Evolutionary conservation across 2,329 filamentous ascomycete species (phyloP), one percentile per base, ranked within the genome.

Genomic region (Metarhizium brunneum): DNA sequence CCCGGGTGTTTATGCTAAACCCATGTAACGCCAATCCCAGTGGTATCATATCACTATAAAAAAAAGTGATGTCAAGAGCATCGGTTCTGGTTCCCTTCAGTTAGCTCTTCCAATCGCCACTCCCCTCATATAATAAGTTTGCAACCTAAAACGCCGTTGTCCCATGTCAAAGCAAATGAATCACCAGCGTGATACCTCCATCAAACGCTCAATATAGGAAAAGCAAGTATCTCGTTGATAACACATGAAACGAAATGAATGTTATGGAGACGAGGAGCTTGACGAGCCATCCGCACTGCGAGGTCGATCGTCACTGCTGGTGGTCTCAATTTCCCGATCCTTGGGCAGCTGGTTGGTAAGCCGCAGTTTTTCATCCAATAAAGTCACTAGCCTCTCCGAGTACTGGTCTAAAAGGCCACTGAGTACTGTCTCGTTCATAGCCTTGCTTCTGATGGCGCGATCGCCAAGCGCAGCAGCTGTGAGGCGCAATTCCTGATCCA

Each of bases 321-420:
- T 58, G 53, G 60, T 68, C 4, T 67, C 66, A 16, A 61, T 61
- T 25, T 67, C 68, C 54, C 63, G 60, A 56, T 69, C 64, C 55
- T 63, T 65, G 8, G 52, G 42, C 40, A 66, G 63, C 38, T 71
- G 66, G 63, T 68, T 71, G 10, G 66, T 76, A 38, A 84, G 69
- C 50, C 78, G 73, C 52, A 90, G 76, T 67, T 87, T 88, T 68
- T 90, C 84, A 60, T 91, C 87, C 48, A 92, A 76, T 69, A 90
- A 77, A 49, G 77, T 82, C 6, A 90, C 82, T 50, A 92, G 73
- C 57, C 84, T 78, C 64, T 90, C 86, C 2, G 86, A 88, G 64
- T 90, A 90, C 69, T 89, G 83, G 61, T 90, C 88, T 7, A 92
- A 72, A 48, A 91, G 71, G 52, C 84, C 85, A 45, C 77, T 81